A percentile compares a stretch with the other conserved stretches of the same genome.
Conservation (phyloP, 2,329 filamentous ascomycete genomes). For the Hymenoscyphus scutula region DNA sequence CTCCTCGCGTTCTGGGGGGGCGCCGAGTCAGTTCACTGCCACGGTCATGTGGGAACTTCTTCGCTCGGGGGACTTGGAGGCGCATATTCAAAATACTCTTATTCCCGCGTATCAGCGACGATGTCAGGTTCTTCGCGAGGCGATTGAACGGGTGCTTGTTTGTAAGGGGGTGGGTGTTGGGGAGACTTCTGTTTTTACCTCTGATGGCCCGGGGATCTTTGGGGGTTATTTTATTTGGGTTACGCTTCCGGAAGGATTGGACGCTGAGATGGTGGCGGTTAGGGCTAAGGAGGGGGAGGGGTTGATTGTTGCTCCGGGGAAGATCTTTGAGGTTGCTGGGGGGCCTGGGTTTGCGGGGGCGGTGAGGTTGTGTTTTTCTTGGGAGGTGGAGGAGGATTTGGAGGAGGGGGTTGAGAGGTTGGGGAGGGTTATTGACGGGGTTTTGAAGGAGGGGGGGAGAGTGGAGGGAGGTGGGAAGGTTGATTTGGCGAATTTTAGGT, state of each 20-base stretch:
- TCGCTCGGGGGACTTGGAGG: constrained; percentile 42
- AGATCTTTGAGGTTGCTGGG: constrained; percentile 65
- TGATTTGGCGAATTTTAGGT: constrained; percentile 27
- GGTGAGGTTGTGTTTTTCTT: constrained; percentile 69
- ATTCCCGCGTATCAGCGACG: constrained; percentile 47
- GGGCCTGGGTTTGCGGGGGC: constrained; percentile 57
- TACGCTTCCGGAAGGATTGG: constrained; percentile 50
- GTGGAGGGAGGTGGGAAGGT: constrained; percentile 1
- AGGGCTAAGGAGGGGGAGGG: constrained; percentile 61
- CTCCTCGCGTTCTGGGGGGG: constrained; percentile 55
- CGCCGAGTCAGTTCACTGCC: constrained; percentile 54
- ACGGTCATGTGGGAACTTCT: constrained; percentile 51
- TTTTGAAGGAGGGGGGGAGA: constrained; percentile 27
- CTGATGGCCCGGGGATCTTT: constrained; percentile 48
- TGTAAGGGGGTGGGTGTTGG: constrained; percentile 57
- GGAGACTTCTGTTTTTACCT: constrained; percentile 33
- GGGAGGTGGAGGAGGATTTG: constrained; percentile 65
- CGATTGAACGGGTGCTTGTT: constrained; percentile 57
- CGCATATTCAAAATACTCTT: constrained; percentile 43
- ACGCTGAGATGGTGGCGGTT: constrained; percentile 56
- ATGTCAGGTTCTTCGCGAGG: constrained; percentile 52
- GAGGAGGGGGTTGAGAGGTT: constrained; percentile 66
- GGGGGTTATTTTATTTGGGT: constrained; percentile 91
- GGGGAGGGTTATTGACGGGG: constrained; percentile 42
- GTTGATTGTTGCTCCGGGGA: constrained; percentile 65